Conservation (phyloP, 208 protist genomes). For the Leishmania mexicana region DNA sequence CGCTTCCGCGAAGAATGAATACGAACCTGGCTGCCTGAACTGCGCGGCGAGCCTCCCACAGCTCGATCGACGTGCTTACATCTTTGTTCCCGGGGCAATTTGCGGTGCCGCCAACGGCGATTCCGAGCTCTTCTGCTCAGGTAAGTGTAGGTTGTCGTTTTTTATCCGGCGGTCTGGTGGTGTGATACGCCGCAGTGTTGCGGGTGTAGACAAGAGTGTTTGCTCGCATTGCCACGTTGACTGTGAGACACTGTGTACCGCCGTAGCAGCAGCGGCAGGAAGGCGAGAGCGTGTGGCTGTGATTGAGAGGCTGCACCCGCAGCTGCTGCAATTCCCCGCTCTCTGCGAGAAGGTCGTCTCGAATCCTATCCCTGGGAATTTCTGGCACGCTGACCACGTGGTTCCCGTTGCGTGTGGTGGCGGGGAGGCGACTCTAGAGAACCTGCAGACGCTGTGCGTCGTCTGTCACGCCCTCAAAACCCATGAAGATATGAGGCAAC, state of each 20-base stretch:
- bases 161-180: conserved; percentile 65
- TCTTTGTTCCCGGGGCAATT: conserved; percentile 41
- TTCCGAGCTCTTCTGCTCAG: conserved; percentile 69
- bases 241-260: conserved; percentile 51
- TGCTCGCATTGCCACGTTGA: conserved; percentile 75
- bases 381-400: conserved; percentile 86
- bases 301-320: conserved; percentile 52
- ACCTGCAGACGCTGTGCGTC: conserved; percentile 86
- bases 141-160: conserved; percentile 60
- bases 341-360: conserved; percentile 52
- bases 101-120: conserved; percentile 42
- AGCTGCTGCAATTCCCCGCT: conserved; percentile 56
- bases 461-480: conserved; percentile 83
- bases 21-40: conserved; percentile 34
- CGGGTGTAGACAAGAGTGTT: conserved; percentile 56
- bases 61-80: not conserved
- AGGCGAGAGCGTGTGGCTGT: conserved; percentile 29
- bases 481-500: conserved; percentile 36
- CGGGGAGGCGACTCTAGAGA: conserved; percentile 61
- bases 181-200: conserved; percentile 58
- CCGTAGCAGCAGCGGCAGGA: conserved; percentile 23
- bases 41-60: conserved; percentile 27
- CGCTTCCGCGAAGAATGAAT: not conserved
- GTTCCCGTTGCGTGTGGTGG: conserved; percentile 69
- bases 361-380: conserved; percentile 63